These are phyloP conservation scores for Skeletonema costatum DNA, from an alignment of 108 stramenopile genomes.

Conservation along the genomic window DNA sequence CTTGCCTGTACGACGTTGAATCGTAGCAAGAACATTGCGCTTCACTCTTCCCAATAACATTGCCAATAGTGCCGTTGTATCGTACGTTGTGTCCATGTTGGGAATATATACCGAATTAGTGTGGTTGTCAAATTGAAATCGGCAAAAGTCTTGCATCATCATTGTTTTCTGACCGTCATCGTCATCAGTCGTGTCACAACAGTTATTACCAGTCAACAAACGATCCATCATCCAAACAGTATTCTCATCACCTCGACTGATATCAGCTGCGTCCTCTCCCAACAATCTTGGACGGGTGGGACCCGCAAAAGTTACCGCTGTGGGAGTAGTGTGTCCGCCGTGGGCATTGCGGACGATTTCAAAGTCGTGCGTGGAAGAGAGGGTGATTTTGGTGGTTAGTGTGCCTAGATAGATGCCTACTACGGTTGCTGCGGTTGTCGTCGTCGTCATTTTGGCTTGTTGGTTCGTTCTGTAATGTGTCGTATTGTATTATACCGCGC, in stretches of 20 bases:
- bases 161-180: slow-evolving; percentile 4
- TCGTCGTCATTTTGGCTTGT: background rate
- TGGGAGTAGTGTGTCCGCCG: slow-evolving; percentile 50
- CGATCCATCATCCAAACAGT: slow-evolving; percentile 46
- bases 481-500: too few relatives aligned
- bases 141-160: slow-evolving; percentile 31
- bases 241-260: slow-evolving; percentile 19
- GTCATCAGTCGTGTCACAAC: background rate
- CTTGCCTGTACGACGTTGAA: slow-evolving; percentile 5
- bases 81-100: slow-evolving; percentile 12
- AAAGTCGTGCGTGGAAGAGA: slow-evolving; percentile 18
- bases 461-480: too few relatives aligned
- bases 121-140: slow-evolving; percentile 12
- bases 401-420: slow-evolving; percentile 61
- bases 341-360: slow-evolving; percentile 60
- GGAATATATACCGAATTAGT: background rate
- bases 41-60: slow-evolving; percentile 50
- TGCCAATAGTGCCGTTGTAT: slow-evolving; percentile 43
- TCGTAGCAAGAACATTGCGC: slow-evolving; percentile 29
- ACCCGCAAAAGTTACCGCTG: slow-evolving; percentile 38
- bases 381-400: slow-evolving; percentile 47
- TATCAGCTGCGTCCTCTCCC: slow-evolving; percentile 38
- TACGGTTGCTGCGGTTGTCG: background rate
- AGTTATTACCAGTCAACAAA: slow-evolving; percentile 5
- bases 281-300: slow-evolving; percentile 28